Evolutionary conservation across 2,329 filamentous ascomycete species (phyloP).

Genomic region (Exophiala sideris): DNA sequence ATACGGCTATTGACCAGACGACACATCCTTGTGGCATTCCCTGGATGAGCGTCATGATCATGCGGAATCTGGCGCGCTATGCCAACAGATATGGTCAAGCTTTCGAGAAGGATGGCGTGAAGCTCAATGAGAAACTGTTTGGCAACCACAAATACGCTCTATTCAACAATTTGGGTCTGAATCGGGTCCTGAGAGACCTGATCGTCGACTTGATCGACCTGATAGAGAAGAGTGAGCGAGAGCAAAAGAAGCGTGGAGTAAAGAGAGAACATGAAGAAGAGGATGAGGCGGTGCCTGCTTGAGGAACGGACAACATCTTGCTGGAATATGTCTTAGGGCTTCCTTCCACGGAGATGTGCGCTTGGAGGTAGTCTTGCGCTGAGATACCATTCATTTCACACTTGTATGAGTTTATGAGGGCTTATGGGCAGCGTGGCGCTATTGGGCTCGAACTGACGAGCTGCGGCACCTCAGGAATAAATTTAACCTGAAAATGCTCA

Average conservation of each 20-base stretch:
- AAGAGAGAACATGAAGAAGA: slow-evolving; percentile 21
- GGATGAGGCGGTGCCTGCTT: slow-evolving; percentile 3
- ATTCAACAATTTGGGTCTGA: slow-evolving; percentile 22
- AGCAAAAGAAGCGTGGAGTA: slow-evolving; percentile 11
- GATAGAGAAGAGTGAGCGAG: slow-evolving; percentile 35
- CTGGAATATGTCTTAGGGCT: too few species aligned
- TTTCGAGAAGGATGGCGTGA: slow-evolving; percentile 22
- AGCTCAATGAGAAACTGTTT: slow-evolving; percentile 22
- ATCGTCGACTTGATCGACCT: slow-evolving; percentile 43
- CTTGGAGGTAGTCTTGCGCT: too few species aligned
- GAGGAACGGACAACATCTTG: neutral
- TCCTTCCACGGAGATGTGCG: too few species aligned
- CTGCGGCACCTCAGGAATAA: too few species aligned
- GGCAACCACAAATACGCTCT: slow-evolving; percentile 18
- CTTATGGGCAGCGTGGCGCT: too few species aligned
- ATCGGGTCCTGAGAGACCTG: slow-evolving; percentile 41
- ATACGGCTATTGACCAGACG: slow-evolving; percentile 37
- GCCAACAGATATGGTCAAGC: slow-evolving; percentile 29
- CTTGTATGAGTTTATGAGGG: too few species aligned
- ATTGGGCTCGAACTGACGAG: too few species aligned
- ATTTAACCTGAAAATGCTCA: too few species aligned
- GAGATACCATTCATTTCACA: too few species aligned
- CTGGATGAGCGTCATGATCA: slow-evolving; percentile 45
- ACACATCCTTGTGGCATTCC: slow-evolving; percentile 45
- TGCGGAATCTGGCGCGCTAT: slow-evolving; percentile 47